These are phyloP conservation scores for Argentina anserina DNA, from an alignment of 306 rosid species.

Conservation along the genomic window DNA sequence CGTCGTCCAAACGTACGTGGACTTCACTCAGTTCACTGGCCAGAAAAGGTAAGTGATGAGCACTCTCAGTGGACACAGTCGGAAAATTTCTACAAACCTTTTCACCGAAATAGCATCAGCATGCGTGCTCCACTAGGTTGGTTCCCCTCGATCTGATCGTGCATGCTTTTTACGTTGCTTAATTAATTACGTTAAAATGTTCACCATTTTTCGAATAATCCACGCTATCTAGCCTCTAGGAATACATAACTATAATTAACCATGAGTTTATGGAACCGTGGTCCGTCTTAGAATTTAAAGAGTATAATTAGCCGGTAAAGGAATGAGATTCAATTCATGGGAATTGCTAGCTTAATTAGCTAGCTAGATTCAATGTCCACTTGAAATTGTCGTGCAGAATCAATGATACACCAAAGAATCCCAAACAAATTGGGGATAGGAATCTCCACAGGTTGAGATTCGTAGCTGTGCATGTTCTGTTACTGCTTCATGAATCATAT, in stretches of 20 bases:
- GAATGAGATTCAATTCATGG: neutral
- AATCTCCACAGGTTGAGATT: too few relatives aligned
- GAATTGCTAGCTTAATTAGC: neutral
- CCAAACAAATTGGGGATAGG: too few relatives aligned
- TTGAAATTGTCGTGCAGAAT: neutral
- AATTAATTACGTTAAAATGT: neutral
- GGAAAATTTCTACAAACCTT: conserved; percentile 1
- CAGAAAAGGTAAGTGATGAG: neutral
- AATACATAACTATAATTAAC: too few relatives aligned
- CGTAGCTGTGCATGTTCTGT: neutral
- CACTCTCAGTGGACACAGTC: conserved; percentile 29
- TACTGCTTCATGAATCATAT: conserved; percentile 12
- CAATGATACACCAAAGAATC: neutral
- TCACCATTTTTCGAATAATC: neutral
- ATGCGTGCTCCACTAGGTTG: neutral
- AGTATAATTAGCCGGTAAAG: neutral
- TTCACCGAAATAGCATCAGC: conserved; percentile 22
- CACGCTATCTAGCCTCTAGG: neutral
- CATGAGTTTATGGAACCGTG: neutral
- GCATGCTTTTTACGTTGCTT: conserved; percentile 7
- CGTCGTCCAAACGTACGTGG: neutral
- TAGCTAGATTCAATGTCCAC: neutral
- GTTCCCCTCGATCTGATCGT: neutral
- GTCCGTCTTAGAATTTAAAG: neutral
- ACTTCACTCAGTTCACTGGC: neutral